These are phyloP conservation scores for Quercus lobata DNA, from an alignment of 331 rosid species.

Conservation along the genomic window DNA sequence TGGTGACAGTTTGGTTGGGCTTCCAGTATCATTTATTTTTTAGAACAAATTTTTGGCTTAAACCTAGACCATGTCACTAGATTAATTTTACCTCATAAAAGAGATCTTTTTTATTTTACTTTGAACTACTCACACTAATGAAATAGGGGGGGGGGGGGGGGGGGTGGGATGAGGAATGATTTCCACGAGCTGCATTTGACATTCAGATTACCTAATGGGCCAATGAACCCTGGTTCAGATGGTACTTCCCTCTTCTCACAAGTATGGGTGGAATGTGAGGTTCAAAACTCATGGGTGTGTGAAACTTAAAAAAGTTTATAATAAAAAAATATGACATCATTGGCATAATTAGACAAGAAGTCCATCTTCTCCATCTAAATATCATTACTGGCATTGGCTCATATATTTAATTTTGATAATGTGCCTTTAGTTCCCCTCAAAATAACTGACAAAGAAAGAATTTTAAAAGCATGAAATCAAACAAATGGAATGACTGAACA, in stretches of 20 bases:
- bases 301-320: no score
- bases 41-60: background rate
- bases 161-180: background rate
- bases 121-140: background rate
- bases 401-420: background rate
- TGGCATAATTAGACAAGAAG: background rate
- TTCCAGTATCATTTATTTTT: background rate
- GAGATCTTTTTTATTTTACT: background rate
- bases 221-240: no score
- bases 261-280: no score
- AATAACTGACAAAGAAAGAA: background rate
- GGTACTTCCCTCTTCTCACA: no score
- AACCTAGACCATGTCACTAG: background rate
- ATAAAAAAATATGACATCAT: background rate
- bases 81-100: background rate
- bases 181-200: background rate
- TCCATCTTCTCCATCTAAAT: background rate
- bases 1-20: background rate
- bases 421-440: background rate
- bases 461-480: background rate
- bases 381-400: background rate
- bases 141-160: background rate
- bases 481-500: background rate
- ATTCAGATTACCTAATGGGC: background rate
- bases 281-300: no score